Conservation (phyloP, 1,284 basidiomycete species). For the Sphagnurus paluster region DNA sequence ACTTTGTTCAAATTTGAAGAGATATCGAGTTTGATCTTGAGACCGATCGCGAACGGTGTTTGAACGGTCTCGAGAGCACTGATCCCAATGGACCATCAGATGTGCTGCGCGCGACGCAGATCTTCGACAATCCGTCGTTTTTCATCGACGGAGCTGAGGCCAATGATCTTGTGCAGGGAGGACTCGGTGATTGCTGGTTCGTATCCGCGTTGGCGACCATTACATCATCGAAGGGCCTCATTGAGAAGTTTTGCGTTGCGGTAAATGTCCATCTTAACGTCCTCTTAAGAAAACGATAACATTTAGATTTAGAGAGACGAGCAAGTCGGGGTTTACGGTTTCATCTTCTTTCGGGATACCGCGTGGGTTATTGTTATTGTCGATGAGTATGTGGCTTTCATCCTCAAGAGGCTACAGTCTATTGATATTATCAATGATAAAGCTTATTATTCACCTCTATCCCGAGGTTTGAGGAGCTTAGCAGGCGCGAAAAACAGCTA, state of each 20-base stretch:
- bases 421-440: too few relatives aligned
- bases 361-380: conserved; percentile 44
- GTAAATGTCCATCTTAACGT: conserved; percentile 16
- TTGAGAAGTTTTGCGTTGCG: conserved; percentile 42
- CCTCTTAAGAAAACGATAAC: not conserved
- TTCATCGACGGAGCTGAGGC: conserved; percentile 33
- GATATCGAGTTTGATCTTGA: conserved; percentile 55
- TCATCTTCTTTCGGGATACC: conserved; percentile 51
- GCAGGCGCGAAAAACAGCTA: conserved; percentile 35
- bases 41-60: conserved; percentile 40
- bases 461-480: conserved; percentile 51
- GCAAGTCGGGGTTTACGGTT: conserved; percentile 56
- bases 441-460: conserved; percentile 22
- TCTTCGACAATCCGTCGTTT: conserved; percentile 39
- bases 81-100: conserved; percentile 18
- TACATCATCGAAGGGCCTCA: conserved; percentile 32
- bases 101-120: conserved; percentile 37
- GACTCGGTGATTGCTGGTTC: conserved; percentile 42
- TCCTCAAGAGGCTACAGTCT: too few relatives aligned
- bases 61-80: conserved; percentile 34
- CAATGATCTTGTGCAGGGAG: conserved; percentile 39
- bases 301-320: conserved; percentile 42
- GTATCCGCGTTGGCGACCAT: conserved; percentile 38
- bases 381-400: conserved; percentile 44
- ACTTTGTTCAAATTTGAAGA: conserved; percentile 29